phyloP scores from a whole-genome alignment of 2,329 filamentous ascomycete genomes.

The Sarocladium strictum region DNA sequence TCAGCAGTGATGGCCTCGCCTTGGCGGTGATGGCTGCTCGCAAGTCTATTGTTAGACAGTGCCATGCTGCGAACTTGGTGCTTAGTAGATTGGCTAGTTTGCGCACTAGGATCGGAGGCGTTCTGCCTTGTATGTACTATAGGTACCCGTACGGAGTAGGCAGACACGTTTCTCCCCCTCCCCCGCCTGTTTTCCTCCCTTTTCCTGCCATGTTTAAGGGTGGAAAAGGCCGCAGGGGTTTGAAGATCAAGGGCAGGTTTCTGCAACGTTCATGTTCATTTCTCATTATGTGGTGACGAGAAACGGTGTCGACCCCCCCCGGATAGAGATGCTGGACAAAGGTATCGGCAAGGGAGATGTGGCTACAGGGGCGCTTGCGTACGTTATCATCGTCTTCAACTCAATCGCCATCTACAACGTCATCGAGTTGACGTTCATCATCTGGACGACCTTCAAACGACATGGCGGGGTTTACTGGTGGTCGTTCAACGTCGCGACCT shows the following conservation, averaged over 20 bases:
- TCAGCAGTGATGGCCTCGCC: background rate
- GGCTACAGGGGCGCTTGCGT: conserved; percentile 3
- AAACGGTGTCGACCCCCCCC: background rate
- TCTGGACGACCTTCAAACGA: conserved; percentile 28
- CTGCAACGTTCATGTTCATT: background rate
- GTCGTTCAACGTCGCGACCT: conserved; percentile 29
- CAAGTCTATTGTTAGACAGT: too few species aligned
- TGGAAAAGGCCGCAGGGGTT: too few species aligned
- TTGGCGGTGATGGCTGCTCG: background rate
- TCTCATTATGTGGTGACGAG: background rate
- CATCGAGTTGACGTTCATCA: conserved; percentile 28
- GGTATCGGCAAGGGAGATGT: conserved; percentile 7
- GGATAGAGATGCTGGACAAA: conserved; percentile 5
- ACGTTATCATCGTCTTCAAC: conserved; percentile 23
- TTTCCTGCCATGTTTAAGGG: too few species aligned
- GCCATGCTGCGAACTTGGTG: background rate
- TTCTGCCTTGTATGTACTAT: background rate
- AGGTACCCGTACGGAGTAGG: background rate
- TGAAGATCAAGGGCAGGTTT: background rate
- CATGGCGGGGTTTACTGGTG: conserved; percentile 32
- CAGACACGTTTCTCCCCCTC: too few species aligned
- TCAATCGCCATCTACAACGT: conserved; percentile 29
- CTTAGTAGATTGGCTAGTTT: background rate
- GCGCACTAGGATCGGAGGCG: background rate
- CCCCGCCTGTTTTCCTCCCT: background rate